phyloP scores from a whole-genome alignment of 768 basidiomycete genomes.

The Lanmaoa pseudosensibilis region DNA sequence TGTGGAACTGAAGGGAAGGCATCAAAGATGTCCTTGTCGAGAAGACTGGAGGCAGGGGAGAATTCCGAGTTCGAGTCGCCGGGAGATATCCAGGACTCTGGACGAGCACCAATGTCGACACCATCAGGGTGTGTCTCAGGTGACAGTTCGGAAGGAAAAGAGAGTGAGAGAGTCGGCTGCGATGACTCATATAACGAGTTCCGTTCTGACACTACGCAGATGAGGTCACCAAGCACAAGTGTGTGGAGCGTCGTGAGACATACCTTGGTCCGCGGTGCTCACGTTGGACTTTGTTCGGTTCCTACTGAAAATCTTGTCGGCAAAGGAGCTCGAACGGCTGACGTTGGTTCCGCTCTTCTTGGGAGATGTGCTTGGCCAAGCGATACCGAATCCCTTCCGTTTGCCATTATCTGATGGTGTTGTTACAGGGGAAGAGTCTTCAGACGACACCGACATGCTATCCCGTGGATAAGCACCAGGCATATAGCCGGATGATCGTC shows the following conservation, averaged over 20 bases:
- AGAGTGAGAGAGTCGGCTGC: conserved; percentile 23
- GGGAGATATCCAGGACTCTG: conserved; percentile 50
- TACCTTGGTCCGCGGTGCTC: conserved; percentile 47
- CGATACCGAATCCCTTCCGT: conserved; percentile 34
- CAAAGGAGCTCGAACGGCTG: conserved; percentile 56
- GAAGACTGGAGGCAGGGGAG: conserved; percentile 37
- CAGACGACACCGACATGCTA: conserved; percentile 67
- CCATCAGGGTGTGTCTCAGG: conserved; percentile 12
- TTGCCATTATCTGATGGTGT: conserved; percentile 54
- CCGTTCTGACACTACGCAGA: conserved; percentile 20
- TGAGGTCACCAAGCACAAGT: not conserved
- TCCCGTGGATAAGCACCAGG: conserved; percentile 49
- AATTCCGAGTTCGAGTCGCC: conserved; percentile 41
- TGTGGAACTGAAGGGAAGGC: conserved; percentile 72
- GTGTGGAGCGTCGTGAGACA: conserved; percentile 20
- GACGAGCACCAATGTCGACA: conserved; percentile 28
- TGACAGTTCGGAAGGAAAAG: conserved; percentile 23
- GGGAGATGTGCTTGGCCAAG: conserved; percentile 51
- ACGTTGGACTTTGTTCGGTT: conserved; percentile 53
- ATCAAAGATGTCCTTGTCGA: conserved; percentile 64
- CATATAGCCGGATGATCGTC: conserved; percentile 40
- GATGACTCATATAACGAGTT: conserved; percentile 29
- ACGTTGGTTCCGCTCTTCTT: conserved; percentile 48
- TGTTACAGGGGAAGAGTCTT: conserved; percentile 61
- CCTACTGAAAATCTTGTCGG: conserved; percentile 58